Evolutionary conservation across 345 rosid species (phyloP).

Genomic region (Brassica juncea): DNA sequence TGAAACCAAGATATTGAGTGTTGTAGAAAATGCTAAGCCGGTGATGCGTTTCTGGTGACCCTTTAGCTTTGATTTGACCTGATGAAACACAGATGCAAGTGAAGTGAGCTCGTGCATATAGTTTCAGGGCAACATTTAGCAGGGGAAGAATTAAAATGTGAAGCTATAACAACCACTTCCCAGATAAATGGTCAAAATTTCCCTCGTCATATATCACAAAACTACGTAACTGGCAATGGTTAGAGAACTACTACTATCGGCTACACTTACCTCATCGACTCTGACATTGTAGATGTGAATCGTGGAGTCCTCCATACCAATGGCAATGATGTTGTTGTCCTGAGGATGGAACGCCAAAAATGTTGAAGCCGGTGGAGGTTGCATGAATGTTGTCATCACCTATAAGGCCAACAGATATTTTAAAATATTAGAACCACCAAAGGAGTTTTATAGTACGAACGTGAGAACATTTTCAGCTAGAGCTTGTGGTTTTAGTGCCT

Average conservation of each 20-base stretch:
- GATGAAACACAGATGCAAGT: slow-evolving; percentile 26
- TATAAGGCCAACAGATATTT: slow-evolving; percentile 31
- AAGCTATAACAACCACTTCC: slow-evolving; percentile 8
- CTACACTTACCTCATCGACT: slow-evolving; percentile 69
- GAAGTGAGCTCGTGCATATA: slow-evolving; percentile 13
- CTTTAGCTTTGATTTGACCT: slow-evolving; percentile 84
- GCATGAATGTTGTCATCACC: slow-evolving; percentile 93
- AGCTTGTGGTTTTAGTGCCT: not conserved
- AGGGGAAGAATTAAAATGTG: not conserved
- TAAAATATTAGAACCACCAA: not conserved
- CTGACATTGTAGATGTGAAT: slow-evolving; percentile 81
- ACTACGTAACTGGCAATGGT: not conserved
- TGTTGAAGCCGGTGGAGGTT: slow-evolving; percentile 86
- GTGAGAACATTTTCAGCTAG: slow-evolving; percentile 6
- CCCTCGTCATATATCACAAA: not conserved
- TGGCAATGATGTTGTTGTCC: slow-evolving; percentile 85
- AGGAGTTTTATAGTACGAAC: not conserved
- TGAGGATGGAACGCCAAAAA: slow-evolving; percentile 87
- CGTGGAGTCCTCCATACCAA: slow-evolving; percentile 89
- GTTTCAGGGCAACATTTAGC: not conserved
- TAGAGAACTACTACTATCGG: not conserved
- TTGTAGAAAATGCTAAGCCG: slow-evolving; percentile 82
- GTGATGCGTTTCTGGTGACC: slow-evolving; percentile 89
- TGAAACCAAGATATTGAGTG: slow-evolving; percentile 73
- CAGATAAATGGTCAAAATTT: not conserved